These are phyloP conservation scores for Eutrema heterophyllum DNA, from an alignment of 345 rosid species.

Conservation along the genomic window DNA sequence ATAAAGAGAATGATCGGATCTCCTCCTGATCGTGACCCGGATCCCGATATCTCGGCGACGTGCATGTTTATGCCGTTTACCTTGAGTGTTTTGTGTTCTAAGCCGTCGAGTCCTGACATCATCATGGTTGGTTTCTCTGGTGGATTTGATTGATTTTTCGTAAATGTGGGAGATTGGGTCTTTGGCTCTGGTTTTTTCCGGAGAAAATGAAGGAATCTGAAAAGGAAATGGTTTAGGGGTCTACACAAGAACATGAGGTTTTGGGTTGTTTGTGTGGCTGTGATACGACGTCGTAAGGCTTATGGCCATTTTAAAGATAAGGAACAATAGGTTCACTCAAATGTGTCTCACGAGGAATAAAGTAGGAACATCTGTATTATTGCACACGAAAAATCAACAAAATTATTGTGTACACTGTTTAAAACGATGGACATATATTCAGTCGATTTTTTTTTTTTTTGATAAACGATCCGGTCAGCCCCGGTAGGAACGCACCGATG, in stretches of 20 bases:
- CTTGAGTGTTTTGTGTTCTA: conserved; percentile 46
- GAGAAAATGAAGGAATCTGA: neutral
- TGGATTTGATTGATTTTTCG: neutral
- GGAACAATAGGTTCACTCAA: neutral
- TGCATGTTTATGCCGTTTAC: conserved; percentile 73
- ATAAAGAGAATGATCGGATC: conserved; percentile 54
- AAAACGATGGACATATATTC: neutral
- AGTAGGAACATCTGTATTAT: neutral
- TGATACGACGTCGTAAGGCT: neutral
- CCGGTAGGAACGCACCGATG: too few species aligned
- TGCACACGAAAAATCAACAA: neutral
- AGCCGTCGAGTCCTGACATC: conserved; percentile 38
- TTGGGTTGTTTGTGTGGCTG: neutral
- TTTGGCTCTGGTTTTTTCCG: neutral
- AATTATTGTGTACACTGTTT: neutral
- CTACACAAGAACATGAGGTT: neutral
- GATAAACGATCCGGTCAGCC: too few species aligned
- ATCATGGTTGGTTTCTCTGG: neutral
- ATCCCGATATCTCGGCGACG: conserved; percentile 60
- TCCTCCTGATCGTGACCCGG: conserved; percentile 16
- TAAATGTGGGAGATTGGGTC: neutral
- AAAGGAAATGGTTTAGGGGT: neutral
- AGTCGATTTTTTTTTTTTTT: neutral
- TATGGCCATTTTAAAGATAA: neutral
- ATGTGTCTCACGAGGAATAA: neutral